Evolutionary conservation across 169 alveolate species (phyloP), one percentile per base, ranked within the genome.

Genomic region (Plasmodium ovale): DNA sequence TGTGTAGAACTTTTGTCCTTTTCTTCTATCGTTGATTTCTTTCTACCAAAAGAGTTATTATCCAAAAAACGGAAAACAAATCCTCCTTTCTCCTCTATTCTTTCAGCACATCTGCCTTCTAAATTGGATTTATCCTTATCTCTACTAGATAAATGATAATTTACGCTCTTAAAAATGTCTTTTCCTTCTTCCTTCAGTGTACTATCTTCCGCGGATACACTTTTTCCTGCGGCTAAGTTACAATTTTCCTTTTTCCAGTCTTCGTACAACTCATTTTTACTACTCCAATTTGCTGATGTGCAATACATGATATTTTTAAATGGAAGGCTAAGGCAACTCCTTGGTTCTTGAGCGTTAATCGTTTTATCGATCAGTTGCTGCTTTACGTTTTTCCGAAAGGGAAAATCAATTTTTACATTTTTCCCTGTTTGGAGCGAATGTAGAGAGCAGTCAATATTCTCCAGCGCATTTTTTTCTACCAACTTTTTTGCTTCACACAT

Each of bases 251-350:
- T 60, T 56, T 56, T 72, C 12, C 47, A 35, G 9, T 47, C 47
- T 31, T 33, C 71, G 54, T 58, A 56, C 6, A 10, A 0, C 12
- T 54, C 72, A 56, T 56, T 31, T 35, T 72, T 60, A 60, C 64
- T 72, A 44, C 47, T 16, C 16, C 33, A 29, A 29, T 53, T 77
- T 60, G 25, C 10, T 77, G 42, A 31, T 68, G 14, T 77, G 47
- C 42, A 77, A 14, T 37, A 19, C 37, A 47, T 68, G 10, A 68
- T 25, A n/a, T 53, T 53, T 16, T 35, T 47, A 1, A 42, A 59
- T 68, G 58, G 58, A 51, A 68, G 39, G 39, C 39, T 39, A 42
- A 35, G 27, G 31, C 77, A 19, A 25, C 3, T 5, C 21, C 27
- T 53, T 6, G 58, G 12, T 6, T 56, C 47, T 44, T 16, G 23